A percentile compares a stretch with the other conserved stretches of the same genome.
Evolutionary conservation across 441 rosid genomes (phyloP).

Genomic region (Bocquillonia castaneifolia): DNA sequence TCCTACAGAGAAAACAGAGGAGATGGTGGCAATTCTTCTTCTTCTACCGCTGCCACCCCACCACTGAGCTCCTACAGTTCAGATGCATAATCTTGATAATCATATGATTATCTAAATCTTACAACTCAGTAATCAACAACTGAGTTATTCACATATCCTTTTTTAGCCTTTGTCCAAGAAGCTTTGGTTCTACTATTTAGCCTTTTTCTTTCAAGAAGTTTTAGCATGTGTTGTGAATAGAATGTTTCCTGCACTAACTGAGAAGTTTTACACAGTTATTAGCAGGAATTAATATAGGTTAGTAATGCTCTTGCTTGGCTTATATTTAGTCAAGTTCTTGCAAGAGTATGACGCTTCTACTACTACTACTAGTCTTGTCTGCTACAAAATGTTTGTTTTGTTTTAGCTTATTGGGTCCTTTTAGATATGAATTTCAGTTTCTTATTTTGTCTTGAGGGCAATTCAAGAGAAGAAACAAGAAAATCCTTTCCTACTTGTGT

Average conservation of each 20-base stretch:
- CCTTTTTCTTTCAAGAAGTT: background rate
- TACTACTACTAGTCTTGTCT: background rate
- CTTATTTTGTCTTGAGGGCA: too few relatives aligned
- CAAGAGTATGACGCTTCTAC: background rate
- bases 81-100: conserved; percentile 22
- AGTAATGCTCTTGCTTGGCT: background rate
- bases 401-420: background rate
- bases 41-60: conserved; percentile 32
- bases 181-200: too few relatives aligned
- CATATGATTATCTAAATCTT: background rate
- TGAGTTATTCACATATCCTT: too few relatives aligned
- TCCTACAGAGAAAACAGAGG: conserved; percentile 12
- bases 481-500: conserved; percentile 26
- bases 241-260: background rate
- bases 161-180: too few relatives aligned
- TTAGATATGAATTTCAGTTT: background rate
- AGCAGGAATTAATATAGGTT: background rate
- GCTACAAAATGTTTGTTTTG: background rate
- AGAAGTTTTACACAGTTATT: background rate
- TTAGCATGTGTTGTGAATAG: background rate
- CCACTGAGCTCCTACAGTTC: conserved; percentile 33
- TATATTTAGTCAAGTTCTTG: background rate
- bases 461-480: background rate
- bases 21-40: conserved; percentile 12
- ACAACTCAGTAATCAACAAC: too few relatives aligned